phyloP scores from a whole-genome alignment of 768 basidiomycete genomes.

The Imleria badia region DNA sequence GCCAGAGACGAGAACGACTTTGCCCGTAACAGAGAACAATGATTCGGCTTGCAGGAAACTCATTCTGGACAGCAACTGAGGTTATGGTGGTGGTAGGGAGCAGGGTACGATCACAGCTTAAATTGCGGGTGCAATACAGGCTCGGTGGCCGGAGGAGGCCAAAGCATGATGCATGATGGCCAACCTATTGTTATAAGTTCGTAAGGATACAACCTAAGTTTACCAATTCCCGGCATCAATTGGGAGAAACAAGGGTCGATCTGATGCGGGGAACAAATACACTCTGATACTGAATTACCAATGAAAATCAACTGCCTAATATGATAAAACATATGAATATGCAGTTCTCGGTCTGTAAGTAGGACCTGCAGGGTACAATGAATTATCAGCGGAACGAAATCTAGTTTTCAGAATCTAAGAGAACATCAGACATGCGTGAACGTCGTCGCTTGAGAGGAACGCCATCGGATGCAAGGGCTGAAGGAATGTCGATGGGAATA shows the following conservation, averaged over 20 bases:
- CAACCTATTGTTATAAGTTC: slow-evolving; percentile 19
- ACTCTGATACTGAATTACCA: slow-evolving; percentile 9
- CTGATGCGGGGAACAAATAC: slow-evolving; percentile 5
- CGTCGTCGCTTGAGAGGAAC: slow-evolving; percentile 45
- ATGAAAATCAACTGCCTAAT: slow-evolving; percentile 27
- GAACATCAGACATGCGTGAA: slow-evolving; percentile 38
- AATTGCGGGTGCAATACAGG: background rate
- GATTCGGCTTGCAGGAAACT: slow-evolving; percentile 34
- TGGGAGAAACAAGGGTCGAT: background rate
- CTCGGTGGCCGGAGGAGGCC: background rate
- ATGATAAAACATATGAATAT: slow-evolving; percentile 25
- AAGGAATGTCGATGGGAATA: slow-evolving; percentile 29
- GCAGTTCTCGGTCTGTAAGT: slow-evolving; percentile 6
- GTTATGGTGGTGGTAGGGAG: background rate
- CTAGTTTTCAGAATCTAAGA: slow-evolving; percentile 31
- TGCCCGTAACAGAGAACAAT: slow-evolving; percentile 52
- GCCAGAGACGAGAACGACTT: slow-evolving; percentile 62
- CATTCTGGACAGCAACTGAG: slow-evolving; percentile 28
- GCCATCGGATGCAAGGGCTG: slow-evolving; percentile 27
- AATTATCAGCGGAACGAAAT: slow-evolving; percentile 3
- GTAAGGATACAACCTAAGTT: slow-evolving; percentile 10
- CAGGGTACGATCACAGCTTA: background rate
- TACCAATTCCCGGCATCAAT: slow-evolving; percentile 10
- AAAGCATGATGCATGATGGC: background rate
- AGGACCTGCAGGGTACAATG: slow-evolving; percentile 10